Evolutionary conservation across 2,329 filamentous ascomycete genomes (phyloP), one percentile per base, ranked within the genome.

Genomic region (Hypocreales sp.): DNA sequence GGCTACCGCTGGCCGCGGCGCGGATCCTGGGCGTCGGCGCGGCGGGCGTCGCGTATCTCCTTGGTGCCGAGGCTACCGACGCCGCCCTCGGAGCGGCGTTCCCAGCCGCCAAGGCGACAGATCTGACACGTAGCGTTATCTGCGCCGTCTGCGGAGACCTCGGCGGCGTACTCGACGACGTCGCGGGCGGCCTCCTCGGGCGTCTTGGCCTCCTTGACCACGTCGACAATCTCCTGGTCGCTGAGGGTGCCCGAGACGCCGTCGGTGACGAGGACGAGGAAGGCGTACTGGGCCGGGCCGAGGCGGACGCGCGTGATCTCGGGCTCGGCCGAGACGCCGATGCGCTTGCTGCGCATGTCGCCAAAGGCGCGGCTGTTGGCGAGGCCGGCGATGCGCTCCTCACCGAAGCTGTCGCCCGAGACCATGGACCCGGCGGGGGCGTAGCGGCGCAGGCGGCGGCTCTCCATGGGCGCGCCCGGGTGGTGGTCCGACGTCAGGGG

Each of bases 281-380:
- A 98, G 3, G 75, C 75, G 53, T 83, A 94, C 50, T 94, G 77
- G 0, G 82, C 84, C 0, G 87, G 78, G 0, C 66, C 67, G 35
- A 95, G 62, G 36, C 94, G 81, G 9, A 84, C 60, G 20, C 79
- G 73, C 2, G 70, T 72, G 34, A 94, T 72, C 45, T 95, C 86
- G 0, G 90, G 90, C 53, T 98, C 90, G 2, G 90, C 90, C 4
- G 79, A 86, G 9, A 98, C 87, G 16, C 90, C 90, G 28, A 95
- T 77, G 28, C 87, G 79, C 55, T 98, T 98, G 31, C 75, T 81
- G 19, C 69, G 68, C 55, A 94, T 83, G 56, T 98, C 90, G 15
- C 90, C 90, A 47, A 98, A 95, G 4, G 90, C 69, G 17, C 90
- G 79, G 18, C 82, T 92, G 55, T 98, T 98, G 40, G 90, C 90